These are phyloP conservation scores for Dactylorhiza incarnata DNA, from an alignment of 106 monocot species.

Conservation along the genomic window DNA sequence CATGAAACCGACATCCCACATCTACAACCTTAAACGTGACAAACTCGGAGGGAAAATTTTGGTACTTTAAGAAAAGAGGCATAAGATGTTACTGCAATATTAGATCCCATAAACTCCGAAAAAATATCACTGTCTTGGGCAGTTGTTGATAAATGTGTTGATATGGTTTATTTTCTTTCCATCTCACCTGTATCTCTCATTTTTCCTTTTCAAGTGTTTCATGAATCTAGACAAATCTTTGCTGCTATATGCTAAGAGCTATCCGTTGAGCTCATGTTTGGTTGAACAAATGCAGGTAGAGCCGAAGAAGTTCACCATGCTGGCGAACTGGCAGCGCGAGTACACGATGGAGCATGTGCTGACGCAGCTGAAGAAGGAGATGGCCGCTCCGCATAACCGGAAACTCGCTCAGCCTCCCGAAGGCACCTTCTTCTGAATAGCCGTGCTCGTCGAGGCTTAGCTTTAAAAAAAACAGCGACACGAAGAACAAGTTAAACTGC, in stretches of 20 bases:
- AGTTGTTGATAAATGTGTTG: too few species aligned
- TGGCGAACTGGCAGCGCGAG: constrained; percentile 22
- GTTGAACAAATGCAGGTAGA: constrained; percentile 16
- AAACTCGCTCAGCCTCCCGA: constrained; percentile 19
- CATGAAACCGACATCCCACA: too few species aligned
- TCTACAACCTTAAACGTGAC: too few species aligned
- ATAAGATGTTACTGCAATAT: too few species aligned
- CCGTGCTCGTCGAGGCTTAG: too few species aligned
- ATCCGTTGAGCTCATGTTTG: not conserved
- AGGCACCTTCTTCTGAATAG: constrained; percentile 18
- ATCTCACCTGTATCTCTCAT: not conserved
- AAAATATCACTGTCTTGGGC: too few species aligned
- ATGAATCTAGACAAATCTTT: not conserved
- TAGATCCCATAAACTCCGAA: too few species aligned
- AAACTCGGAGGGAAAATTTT: too few species aligned
- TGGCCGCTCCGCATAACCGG: constrained; percentile 17
- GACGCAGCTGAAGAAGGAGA: constrained; percentile 22
- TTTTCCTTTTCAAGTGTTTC: not conserved
- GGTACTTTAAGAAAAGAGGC: too few species aligned
- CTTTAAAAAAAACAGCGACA: too few species aligned
- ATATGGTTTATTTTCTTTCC: not conserved
- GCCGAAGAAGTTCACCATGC: constrained; percentile 16
- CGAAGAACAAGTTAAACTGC: too few species aligned
- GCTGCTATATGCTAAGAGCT: not conserved
- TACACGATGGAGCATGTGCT: constrained; percentile 22